Conservation (phyloP, 257 asterid genomes). For the Anisodus acutangulus region DNA sequence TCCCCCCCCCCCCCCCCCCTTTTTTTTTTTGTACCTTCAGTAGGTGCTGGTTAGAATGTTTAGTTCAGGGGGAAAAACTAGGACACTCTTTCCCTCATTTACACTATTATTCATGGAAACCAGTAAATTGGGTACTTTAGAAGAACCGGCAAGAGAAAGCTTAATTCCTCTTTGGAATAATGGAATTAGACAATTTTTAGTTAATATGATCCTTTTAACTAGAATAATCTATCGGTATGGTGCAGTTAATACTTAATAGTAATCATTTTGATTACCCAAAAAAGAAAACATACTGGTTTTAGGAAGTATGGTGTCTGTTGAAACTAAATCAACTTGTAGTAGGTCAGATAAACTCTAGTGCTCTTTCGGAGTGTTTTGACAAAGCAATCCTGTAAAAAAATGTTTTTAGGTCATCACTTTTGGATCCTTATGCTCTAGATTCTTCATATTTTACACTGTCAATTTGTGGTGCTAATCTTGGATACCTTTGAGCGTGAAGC, state of each 20-base stretch:
- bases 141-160: not conserved
- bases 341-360: not conserved
- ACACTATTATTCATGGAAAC: constrained; percentile 1
- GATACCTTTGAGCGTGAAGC: constrained; percentile 21
- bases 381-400: not conserved
- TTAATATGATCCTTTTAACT: not conserved
- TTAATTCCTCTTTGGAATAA: not conserved
- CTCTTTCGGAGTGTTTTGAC: not conserved
- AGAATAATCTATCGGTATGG: not conserved
- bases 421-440: not conserved
- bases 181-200: not conserved
- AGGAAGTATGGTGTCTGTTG: not conserved
- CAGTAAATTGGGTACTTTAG: not conserved
- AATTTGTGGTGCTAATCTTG: constrained; percentile 27
- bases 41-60: not conserved
- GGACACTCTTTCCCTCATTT: not conserved
- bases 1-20: no score
- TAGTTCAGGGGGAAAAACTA: not conserved
- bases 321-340: not conserved
- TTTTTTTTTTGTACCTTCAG: not conserved
- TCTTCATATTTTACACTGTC: constrained; percentile 17
- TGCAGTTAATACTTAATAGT: not conserved
- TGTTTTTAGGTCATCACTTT: not conserved
- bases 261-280: constrained; percentile 10
- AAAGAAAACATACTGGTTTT: not conserved